Conservation (phyloP, 306 rosid species). For the Castanopsis chinensis region DNA sequence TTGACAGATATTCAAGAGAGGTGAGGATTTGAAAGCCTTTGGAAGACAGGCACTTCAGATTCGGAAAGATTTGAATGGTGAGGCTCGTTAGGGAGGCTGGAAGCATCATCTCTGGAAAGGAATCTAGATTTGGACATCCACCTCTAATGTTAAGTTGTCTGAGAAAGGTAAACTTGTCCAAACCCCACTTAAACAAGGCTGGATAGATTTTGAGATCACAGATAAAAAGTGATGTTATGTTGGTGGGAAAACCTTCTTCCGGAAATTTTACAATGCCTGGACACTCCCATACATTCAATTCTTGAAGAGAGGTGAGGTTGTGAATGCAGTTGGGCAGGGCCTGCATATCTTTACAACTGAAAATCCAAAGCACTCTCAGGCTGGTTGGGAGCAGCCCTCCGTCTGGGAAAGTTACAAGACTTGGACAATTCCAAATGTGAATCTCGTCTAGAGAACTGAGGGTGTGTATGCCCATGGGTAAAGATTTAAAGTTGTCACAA, state of each 20-base stretch:
- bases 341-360: neutral
- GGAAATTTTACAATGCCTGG: neutral
- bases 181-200: constrained; percentile 5
- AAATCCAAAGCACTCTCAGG: neutral
- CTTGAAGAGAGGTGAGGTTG: constrained; percentile 5
- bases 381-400: neutral
- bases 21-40: constrained; percentile 17
- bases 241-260: constrained; percentile 15
- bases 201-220: neutral
- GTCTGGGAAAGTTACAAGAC: neutral
- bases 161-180: constrained; percentile 25
- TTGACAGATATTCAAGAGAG: constrained; percentile 3
- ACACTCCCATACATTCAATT: neutral
- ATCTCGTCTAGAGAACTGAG: neutral
- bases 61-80: neutral
- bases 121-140: neutral
- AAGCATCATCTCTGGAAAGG: constrained; percentile 16
- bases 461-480: neutral
- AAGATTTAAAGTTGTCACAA: neutral
- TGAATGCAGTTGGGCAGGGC: neutral
- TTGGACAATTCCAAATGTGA: neutral
- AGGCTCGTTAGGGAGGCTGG: constrained; percentile 11
- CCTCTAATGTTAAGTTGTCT: neutral
- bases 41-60: constrained; percentile 9
- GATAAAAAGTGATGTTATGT: neutral